Percentiles rank a stretch among this genome's conserved stretches.
These are phyloP conservation scores for Aspergillus versicolor DNA, from an alignment of 2,329 filamentous ascomycete species.

Conservation along the genomic window DNA sequence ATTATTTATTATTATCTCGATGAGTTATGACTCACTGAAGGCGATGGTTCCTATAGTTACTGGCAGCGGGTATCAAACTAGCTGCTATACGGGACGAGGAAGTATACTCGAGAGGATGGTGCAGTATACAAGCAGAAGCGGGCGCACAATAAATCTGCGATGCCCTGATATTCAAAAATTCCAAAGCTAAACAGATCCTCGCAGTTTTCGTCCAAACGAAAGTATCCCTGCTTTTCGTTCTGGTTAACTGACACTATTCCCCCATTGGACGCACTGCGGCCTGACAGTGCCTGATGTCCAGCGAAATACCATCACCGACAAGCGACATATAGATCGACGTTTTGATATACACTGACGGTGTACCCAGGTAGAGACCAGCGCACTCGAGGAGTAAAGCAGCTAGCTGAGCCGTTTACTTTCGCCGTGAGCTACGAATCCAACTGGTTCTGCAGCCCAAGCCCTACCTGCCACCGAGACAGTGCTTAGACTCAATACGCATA, in stretches of 20 bases:
- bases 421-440: background rate
- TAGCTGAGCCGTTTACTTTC: background rate
- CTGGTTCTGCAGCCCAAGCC: background rate
- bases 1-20: conserved; percentile 9
- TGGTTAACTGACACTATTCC: conserved; percentile 9
- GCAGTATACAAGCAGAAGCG: background rate
- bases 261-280: conserved; percentile 24
- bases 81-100: background rate
- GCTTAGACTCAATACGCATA: no score
- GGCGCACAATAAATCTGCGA: conserved; percentile 11
- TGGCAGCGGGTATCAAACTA: background rate
- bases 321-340: background rate
- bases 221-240: conserved; percentile 1
- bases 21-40: conserved; percentile 6
- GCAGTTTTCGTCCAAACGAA: background rate
- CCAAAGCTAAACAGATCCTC: conserved; percentile 3
- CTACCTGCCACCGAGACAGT: background rate
- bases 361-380: background rate
- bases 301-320: background rate
- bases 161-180: conserved; percentile 1
- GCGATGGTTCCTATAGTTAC: conserved; percentile 2
- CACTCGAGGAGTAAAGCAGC: background rate
- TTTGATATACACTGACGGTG: background rate
- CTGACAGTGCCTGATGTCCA: conserved; percentile 25
- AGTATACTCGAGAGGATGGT: background rate